A percentile compares a stretch with the other conserved stretches of the same genome.
These are phyloP conservation scores for Rubroboletus pulcherrimus DNA, from an alignment of 768 basidiomycete species.

Conservation along the genomic window DNA sequence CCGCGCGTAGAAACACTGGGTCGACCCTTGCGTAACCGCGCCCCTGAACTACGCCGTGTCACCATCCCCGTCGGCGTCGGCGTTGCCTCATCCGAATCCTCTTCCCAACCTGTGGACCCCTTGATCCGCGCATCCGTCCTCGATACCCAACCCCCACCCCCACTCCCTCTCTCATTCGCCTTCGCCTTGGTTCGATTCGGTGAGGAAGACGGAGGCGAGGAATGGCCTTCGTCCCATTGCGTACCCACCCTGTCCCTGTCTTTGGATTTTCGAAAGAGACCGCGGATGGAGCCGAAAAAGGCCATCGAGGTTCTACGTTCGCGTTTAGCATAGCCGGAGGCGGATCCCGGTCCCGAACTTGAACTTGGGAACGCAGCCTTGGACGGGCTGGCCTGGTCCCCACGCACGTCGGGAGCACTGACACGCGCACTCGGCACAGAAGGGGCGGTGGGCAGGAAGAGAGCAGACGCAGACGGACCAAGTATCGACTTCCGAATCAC, in stretches of 20 bases:
- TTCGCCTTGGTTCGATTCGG: background rate
- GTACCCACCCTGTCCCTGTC: background rate
- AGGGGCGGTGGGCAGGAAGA: background rate
- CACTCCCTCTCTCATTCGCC: background rate
- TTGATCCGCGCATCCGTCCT: slow-evolving; percentile 25
- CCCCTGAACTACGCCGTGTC: background rate
- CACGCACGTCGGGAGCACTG: slow-evolving; percentile 4
- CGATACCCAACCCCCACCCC: slow-evolving; percentile 23
- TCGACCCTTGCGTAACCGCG: slow-evolving; percentile 19
- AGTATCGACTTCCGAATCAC: slow-evolving; percentile 12
- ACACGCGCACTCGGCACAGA: background rate
- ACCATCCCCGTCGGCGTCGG: background rate
- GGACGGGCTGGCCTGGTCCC: background rate
- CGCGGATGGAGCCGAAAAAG: slow-evolving; percentile 26
- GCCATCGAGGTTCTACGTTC: slow-evolving; percentile 20
- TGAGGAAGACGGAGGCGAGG: background rate
- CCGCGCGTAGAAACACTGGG: background rate
- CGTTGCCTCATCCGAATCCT: slow-evolving; percentile 19
- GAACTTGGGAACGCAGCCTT: background rate
- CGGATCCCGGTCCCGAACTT: background rate
- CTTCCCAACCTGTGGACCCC: background rate
- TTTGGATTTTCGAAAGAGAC: slow-evolving; percentile 25
- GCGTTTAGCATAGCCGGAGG: slow-evolving; percentile 4
- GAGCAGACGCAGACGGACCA: background rate
- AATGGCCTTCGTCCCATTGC: slow-evolving; percentile 11